Evolutionary conservation across 805 yeast species (phyloP), one percentile per base, ranked within the genome.

Genomic region (Schwanniomyces occidentalis): DNA sequence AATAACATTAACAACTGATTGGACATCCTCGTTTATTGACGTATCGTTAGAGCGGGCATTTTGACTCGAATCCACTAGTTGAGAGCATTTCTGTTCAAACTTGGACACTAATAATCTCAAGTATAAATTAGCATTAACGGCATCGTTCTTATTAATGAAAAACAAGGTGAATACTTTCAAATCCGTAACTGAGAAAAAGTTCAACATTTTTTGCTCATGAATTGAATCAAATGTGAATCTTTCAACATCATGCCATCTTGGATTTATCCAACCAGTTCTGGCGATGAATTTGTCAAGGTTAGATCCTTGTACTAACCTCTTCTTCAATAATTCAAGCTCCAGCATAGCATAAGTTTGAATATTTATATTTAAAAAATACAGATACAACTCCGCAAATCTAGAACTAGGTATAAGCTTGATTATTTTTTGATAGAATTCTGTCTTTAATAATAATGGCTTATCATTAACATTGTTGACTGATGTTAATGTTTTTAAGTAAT

Each of bases 181-280:
- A 37, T 58, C 65, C 2, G 45, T 41, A 13, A 64, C 38, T 8
- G 58, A 41, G 37, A 54, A 61, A 37, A 58, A 65, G n/a, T 44
- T 30, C n/a, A 52, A 36, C 66, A 66, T 63, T 36, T 52, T 56
- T 24, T 41, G 31, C 17, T 44, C 46, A 16, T 56, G 58, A 5
- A 16, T 25, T 4, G 38, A 48, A 6, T 37, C 23, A 15, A 52
- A 50, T 1, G 41, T 33, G 5, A 44, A 38, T 25, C 39, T 42
- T 16, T 54, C 46, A 0, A 58, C 49, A 37, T 64, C 54, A 37
- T 66, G 70, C 70, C 70, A 65, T 33, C 56, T 57, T 4, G 70
- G 56, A 21, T 54, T 44, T 5, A 61, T 30, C 32, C 54, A 45
- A 2, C 73, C 73, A 2, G 73, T 64, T 29, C 70, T 44, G 6